Evolutionary conservation across 768 basidiomycete species (phyloP).

Genomic region (Lentinula raphanica): DNA sequence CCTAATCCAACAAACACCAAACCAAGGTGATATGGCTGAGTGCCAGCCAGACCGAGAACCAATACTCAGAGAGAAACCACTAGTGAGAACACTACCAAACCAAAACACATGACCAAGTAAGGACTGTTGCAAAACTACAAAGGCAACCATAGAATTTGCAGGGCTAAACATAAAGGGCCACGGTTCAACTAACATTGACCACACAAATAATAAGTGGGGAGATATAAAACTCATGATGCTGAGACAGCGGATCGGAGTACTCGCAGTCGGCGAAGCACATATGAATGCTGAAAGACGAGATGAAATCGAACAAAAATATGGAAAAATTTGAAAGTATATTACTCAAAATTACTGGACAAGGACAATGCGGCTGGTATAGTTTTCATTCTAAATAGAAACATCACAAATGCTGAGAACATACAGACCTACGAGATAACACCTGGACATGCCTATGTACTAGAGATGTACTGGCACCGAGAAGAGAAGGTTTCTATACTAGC

Average conservation of each 20-base stretch:
- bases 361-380: conserved; percentile 23
- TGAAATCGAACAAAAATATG: no score
- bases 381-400: conserved; percentile 27
- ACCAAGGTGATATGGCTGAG: no score
- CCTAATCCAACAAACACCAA: no score
- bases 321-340: conserved; percentile 6
- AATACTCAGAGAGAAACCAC: no score
- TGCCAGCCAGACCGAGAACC: no score
- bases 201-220: not conserved
- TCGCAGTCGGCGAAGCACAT: no score
- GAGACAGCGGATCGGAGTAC: not conserved
- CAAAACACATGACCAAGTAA: no score
- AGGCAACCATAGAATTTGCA: not conserved
- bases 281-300: no score
- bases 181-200: not conserved
- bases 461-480: conserved; percentile 14
- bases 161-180: not conserved
- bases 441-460: conserved; percentile 25
- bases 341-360: no score
- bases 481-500: conserved; percentile 21
- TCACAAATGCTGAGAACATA: conserved; percentile 14
- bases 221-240: not conserved
- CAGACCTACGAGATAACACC: conserved; percentile 14
- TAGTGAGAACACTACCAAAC: no score
- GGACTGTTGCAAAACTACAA: not conserved